Evolutionary conservation across 305 asterid genomes (phyloP).

Genomic region (Solanum chacoense): DNA sequence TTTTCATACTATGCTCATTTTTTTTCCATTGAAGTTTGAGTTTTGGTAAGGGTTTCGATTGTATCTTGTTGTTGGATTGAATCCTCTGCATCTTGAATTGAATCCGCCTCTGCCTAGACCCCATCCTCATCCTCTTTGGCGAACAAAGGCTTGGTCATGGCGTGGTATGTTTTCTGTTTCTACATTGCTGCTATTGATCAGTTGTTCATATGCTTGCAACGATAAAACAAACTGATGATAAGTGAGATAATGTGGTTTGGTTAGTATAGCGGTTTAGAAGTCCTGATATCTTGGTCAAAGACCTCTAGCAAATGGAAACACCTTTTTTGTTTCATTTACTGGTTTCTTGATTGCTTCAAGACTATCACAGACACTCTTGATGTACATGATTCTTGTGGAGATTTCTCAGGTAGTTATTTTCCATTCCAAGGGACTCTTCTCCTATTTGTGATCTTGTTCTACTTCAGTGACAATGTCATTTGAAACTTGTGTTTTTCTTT

Average conservation of each 20-base stretch:
- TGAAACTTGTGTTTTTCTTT: too few relatives aligned
- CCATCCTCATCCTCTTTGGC: not conserved
- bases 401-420: too few relatives aligned
- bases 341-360: not conserved
- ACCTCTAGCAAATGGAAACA: not conserved
- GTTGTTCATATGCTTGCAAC: not conserved
- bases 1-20: not conserved
- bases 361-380: not conserved
- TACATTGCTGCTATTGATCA: not conserved
- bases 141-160: not conserved
- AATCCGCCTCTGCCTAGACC: not conserved
- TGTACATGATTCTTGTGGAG: too few relatives aligned
- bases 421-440: too few relatives aligned
- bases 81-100: not conserved
- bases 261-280: not conserved
- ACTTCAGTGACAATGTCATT: too few relatives aligned
- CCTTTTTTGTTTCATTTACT: not conserved
- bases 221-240: not conserved
- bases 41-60: not conserved
- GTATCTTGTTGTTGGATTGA: not conserved
- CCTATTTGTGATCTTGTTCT: too few relatives aligned
- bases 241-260: not conserved
- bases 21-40: not conserved
- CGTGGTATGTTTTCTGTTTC: not conserved
- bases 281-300: not conserved